Conservation (phyloP, 208 protist genomes). For the Leishmania guyanensis region DNA sequence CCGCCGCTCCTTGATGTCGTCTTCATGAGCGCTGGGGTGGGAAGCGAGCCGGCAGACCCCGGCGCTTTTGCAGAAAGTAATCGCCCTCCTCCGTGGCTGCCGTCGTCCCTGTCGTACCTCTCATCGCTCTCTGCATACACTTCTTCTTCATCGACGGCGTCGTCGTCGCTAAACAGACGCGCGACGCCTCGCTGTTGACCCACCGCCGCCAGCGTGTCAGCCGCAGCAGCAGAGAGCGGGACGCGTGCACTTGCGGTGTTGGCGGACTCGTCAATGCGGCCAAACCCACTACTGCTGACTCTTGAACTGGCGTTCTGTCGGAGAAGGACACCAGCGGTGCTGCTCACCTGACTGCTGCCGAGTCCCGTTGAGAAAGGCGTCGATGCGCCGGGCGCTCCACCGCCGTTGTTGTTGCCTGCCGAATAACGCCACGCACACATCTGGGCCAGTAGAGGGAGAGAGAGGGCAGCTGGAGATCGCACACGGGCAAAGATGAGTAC, state of each 20-base stretch:
- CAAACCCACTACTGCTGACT: constrained; percentile 2
- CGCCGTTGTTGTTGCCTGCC: constrained; percentile 19
- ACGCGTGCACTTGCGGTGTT: constrained; percentile 1
- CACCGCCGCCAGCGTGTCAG: constrained; percentile 13
- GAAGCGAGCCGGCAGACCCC: not conserved
- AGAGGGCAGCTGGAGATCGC: not conserved
- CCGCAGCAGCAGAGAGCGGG: constrained; percentile 15
- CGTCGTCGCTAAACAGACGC: constrained; percentile 8
- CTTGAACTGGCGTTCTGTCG: constrained; percentile 41
- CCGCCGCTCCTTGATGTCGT: not conserved
- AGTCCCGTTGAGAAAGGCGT: constrained; percentile 21
- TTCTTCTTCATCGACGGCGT: constrained; percentile 29
- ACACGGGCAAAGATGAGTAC: not conserved
- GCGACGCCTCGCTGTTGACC: constrained; percentile 12
- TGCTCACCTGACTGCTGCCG: not conserved
- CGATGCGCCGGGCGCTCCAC: not conserved
- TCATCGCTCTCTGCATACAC: constrained; percentile 36
- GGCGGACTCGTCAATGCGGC: not conserved
- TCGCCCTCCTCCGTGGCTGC: not conserved
- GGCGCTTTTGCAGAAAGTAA: not conserved
- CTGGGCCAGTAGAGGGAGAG: not conserved
- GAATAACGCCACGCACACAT: constrained; percentile 74
- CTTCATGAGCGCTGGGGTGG: not conserved
- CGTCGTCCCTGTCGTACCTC: constrained; percentile 8
- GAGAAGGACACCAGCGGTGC: constrained; percentile 55